Percentiles rank a stretch among this genome's conserved stretches.
These are phyloP conservation scores for Nemania abortiva DNA, from an alignment of 2,329 filamentous ascomycete species.

Conservation along the genomic window DNA sequence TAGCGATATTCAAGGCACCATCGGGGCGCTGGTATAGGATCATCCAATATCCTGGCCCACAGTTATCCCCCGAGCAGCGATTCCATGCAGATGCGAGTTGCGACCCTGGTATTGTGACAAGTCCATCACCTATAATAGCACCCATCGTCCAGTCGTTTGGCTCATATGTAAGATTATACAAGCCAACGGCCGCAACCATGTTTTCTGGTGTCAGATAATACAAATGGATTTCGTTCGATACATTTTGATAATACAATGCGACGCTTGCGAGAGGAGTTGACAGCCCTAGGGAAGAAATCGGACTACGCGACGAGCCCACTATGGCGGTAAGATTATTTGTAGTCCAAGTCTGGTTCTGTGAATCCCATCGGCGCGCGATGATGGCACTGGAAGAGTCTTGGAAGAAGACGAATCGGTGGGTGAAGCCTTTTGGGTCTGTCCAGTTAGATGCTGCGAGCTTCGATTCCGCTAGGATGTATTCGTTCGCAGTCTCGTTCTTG, in stretches of 20 bases:
- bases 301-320: constrained; percentile 40
- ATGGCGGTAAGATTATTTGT: constrained; percentile 46
- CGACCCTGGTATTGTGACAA: constrained; percentile 42
- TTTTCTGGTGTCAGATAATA: constrained; percentile 43
- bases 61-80: constrained; percentile 31
- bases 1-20: constrained; percentile 44
- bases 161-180: constrained; percentile 35
- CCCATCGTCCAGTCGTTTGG: constrained; percentile 43
- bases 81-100: constrained; percentile 45
- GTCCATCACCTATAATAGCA: background rate
- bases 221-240: constrained; percentile 39
- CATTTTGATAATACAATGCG: constrained; percentile 35
- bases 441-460: constrained; percentile 47
- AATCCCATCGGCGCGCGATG: constrained; percentile 46
- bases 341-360: constrained; percentile 45
- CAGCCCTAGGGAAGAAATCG: constrained; percentile 36
- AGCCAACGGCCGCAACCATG: constrained; percentile 39
- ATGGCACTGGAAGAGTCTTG: constrained; percentile 44
- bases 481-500: background rate
- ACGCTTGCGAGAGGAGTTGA: constrained; percentile 46
- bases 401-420: constrained; percentile 46
- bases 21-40: constrained; percentile 45
- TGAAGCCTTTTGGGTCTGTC: constrained; percentile 42
- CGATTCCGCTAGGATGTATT: constrained; percentile 34
- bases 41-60: constrained; percentile 38